Conservation (phyloP, 768 basidiomycete species). For the Gymnopilus dilepis region DNA sequence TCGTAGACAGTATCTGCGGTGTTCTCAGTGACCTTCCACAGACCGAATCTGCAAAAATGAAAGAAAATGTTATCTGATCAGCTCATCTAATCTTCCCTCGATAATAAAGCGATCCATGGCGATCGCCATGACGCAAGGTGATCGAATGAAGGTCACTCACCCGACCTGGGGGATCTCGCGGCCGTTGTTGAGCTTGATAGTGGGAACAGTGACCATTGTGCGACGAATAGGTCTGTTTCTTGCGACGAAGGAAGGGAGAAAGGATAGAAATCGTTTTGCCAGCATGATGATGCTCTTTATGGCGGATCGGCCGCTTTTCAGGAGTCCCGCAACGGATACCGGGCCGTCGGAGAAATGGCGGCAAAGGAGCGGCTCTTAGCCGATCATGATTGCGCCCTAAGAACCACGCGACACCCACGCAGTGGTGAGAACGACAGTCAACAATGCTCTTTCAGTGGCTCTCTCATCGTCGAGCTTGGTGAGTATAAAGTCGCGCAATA, state of each 20-base stretch:
- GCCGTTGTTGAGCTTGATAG: conserved; percentile 36
- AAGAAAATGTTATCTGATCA: conserved; percentile 18
- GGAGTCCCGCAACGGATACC: neutral
- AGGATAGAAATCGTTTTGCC: conserved; percentile 9
- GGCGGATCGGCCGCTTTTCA: neutral
- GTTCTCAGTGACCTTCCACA: conserved; percentile 52
- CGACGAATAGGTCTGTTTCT: neutral
- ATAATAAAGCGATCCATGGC: neutral
- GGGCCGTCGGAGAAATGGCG: conserved; percentile 23
- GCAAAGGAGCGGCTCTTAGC: conserved; percentile 7
- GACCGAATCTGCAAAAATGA: conserved; percentile 31
- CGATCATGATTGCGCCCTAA: conserved; percentile 11
- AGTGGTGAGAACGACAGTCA: conserved; percentile 2
- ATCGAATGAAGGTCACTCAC: conserved; percentile 21
- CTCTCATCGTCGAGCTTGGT: conserved; percentile 31
- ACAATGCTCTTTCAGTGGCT: conserved; percentile 30
- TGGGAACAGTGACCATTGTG: conserved; percentile 32
- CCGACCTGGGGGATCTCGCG: conserved; percentile 34
- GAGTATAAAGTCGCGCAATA: conserved; percentile 10
- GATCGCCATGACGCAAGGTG: neutral
- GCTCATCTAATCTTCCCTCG: conserved; percentile 19
- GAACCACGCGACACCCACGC: neutral
- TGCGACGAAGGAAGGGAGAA: conserved; percentile 2
- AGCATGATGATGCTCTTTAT: conserved; percentile 9
- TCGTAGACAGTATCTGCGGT: conserved; percentile 77